Base-by-base conservation (phyloP, 148 eudicot genomes). In the Hydrangea macrophylla region DNA sequence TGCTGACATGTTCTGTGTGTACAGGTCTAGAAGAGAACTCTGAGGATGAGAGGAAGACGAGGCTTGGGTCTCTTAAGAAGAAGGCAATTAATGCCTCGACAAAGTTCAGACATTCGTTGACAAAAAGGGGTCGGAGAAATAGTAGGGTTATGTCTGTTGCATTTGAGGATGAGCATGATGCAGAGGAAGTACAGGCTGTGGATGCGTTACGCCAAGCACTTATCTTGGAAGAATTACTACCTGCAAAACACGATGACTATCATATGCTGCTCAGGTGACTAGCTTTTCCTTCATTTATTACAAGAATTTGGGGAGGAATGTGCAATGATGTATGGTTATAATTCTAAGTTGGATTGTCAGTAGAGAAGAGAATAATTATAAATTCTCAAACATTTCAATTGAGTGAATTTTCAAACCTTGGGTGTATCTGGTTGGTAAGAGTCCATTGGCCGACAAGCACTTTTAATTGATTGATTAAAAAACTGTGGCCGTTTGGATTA, bases 211-310 rank as follows among this genome's bases (percentile, higher is more conserved):
- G 96, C 0, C 96, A 92, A 71, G 81, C 84, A 17, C 92, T 92
- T 55, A 63, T 84, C 73, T 71, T 88, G 69, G 98, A 90, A 32
- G 92, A 92, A 70, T 60, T 92, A n/a, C 78, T 92, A 59, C 98
- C 98, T 42, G 68, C 84, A 6, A 90, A 88, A 59, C 86, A 88
- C 30, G 98, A 92, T 80, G 96, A 88, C 65, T 92, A 84, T 82
- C 90, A 88, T 72, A 76, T 85, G 84, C 69, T 88, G 75, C 82
- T 92, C 51, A 92, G 98, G 98, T 92, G 36, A 22, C 30, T 72
- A 45, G 1, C 69, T 51, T 45, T 72, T 65, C 66, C 42, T 25
- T 63, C 40, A 31, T 39, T 9, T 11, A 24, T 69, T 1, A 27
- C 26, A 39, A 55, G 26, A 7, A 26, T 54, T 17, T 20, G 60